A percentile compares a stretch with the other conserved stretches of the same genome.
phyloP scores from a whole-genome alignment of 345 rosid genomes.

The Acer negundo region DNA sequence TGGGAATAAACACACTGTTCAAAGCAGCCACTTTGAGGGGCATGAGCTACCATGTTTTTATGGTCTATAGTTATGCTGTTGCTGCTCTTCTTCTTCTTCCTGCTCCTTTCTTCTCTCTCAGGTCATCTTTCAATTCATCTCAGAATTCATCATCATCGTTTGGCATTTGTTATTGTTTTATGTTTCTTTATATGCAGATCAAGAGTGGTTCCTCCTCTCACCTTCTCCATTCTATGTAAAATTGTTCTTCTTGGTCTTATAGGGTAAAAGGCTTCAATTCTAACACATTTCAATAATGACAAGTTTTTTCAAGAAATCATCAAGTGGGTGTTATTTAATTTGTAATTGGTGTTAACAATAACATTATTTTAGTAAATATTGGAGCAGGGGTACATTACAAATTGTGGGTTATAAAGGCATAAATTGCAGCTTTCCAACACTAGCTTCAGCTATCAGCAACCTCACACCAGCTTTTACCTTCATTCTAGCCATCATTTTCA shows the following conservation, averaged over 20 bases:
- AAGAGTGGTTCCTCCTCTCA: slow-evolving; percentile 71
- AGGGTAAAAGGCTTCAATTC: slow-evolving; percentile 47
- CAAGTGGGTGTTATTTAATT: too few relatives aligned
- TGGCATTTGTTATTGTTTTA: background rate
- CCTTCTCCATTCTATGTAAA: slow-evolving; percentile 53
- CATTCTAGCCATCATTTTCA: slow-evolving; percentile 76
- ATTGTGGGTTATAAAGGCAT: slow-evolving; percentile 87
- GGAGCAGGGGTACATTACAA: slow-evolving; percentile 70
- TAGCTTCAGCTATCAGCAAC: slow-evolving; percentile 94
- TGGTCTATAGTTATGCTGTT: slow-evolving; percentile 71
- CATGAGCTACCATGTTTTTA: slow-evolving; percentile 72
- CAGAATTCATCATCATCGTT: background rate
- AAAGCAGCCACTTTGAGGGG: slow-evolving; percentile 93
- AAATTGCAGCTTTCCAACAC: slow-evolving; percentile 79
- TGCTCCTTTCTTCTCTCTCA: slow-evolving; percentile 70
- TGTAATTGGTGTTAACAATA: background rate
- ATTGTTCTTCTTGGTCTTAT: slow-evolving; percentile 76
- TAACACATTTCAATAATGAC: background rate
- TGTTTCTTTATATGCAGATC: slow-evolving; percentile 52
- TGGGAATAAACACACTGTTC: slow-evolving; percentile 75
- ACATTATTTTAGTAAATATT: background rate
- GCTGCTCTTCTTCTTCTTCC: slow-evolving; percentile 92
- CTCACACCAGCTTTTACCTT: slow-evolving; percentile 95
- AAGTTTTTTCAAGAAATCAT: too few relatives aligned
- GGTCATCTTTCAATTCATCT: slow-evolving; percentile 32